phyloP scores from a whole-genome alignment of 2,329 filamentous ascomycete genomes.

The Sporothrix curviconia region DNA sequence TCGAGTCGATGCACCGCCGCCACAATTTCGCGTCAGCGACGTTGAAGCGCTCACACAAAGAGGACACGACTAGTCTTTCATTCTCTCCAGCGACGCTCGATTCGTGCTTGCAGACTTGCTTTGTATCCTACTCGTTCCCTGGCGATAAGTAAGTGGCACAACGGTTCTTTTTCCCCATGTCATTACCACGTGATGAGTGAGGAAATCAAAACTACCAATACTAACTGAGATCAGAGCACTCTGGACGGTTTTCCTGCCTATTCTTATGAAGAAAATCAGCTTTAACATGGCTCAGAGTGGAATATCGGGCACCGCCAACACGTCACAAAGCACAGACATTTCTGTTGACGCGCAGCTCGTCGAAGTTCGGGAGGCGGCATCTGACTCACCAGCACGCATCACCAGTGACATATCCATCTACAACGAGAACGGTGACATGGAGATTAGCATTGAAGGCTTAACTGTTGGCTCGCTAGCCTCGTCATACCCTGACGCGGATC shows the following conservation, averaged over 20 bases:
- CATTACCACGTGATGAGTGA: too few relatives aligned
- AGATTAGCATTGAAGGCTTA: constrained; percentile 30
- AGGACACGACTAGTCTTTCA: constrained; percentile 31
- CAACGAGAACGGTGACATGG: constrained; percentile 26
- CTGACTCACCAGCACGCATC: constrained; percentile 25
- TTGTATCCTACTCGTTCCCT: constrained; percentile 34
- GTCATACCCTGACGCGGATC: constrained; percentile 26
- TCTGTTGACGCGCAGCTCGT: constrained; percentile 30
- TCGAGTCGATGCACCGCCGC: constrained; percentile 30
- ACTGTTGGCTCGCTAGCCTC: constrained; percentile 28
- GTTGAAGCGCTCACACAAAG: constrained; percentile 26
- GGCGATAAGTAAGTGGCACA: constrained; percentile 30
- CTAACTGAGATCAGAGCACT: constrained; percentile 30
- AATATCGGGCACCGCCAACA: background rate
- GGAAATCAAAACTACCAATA: too few relatives aligned
- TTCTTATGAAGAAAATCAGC: constrained; percentile 27
- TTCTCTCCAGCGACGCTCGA: constrained; percentile 38
- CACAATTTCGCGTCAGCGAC: constrained; percentile 30
- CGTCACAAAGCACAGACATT: constrained; percentile 17
- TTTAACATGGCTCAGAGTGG: constrained; percentile 30
- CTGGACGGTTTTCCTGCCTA: constrained; percentile 38
- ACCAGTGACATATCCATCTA: constrained; percentile 32
- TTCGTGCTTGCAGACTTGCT: constrained; percentile 36
- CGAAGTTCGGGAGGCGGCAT: constrained; percentile 21
- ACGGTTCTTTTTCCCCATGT: background rate